phyloP scores from a whole-genome alignment of 2,329 filamentous ascomycete species.

The Xylariaceae sp. region DNA sequence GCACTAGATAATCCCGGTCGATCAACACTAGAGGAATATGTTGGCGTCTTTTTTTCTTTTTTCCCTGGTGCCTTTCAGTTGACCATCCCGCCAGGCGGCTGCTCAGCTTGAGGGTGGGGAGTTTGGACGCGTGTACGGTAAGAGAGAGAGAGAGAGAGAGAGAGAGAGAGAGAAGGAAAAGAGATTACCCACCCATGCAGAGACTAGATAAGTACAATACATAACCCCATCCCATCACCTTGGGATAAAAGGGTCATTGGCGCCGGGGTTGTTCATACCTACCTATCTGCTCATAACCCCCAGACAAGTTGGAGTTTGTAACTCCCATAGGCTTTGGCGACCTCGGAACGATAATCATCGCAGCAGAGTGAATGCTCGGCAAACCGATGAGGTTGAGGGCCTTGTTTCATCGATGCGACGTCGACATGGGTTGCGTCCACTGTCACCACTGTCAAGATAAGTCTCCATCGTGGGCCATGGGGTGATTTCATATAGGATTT shows the following conservation, averaged over 20 bases:
- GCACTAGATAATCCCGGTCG: background rate
- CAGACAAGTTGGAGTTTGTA: too few species aligned
- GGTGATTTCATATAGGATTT: background rate
- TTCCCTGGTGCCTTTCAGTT: background rate
- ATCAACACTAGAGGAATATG: background rate
- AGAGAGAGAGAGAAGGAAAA: background rate
- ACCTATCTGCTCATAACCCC: too few species aligned
- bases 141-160: background rate
- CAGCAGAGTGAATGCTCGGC: background rate
- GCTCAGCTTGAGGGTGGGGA: background rate
- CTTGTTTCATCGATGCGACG: constrained; percentile 7
- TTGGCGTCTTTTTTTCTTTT: background rate
- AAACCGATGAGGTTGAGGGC: constrained; percentile 6
- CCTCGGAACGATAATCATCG: background rate
- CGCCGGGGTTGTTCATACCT: too few species aligned
- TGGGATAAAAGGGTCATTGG: too few species aligned
- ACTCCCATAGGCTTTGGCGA: background rate
- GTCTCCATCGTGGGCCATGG: constrained; percentile 3
- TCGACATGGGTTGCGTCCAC: constrained; percentile 11
- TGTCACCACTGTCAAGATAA: too few species aligned
- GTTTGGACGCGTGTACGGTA: background rate
- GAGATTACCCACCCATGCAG: background rate
- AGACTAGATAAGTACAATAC: too few species aligned
- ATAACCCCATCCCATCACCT: too few species aligned
- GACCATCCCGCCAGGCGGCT: background rate